phyloP scores from a whole-genome alignment of 805 yeast species.

The Yamadazyma ubonensis region DNA sequence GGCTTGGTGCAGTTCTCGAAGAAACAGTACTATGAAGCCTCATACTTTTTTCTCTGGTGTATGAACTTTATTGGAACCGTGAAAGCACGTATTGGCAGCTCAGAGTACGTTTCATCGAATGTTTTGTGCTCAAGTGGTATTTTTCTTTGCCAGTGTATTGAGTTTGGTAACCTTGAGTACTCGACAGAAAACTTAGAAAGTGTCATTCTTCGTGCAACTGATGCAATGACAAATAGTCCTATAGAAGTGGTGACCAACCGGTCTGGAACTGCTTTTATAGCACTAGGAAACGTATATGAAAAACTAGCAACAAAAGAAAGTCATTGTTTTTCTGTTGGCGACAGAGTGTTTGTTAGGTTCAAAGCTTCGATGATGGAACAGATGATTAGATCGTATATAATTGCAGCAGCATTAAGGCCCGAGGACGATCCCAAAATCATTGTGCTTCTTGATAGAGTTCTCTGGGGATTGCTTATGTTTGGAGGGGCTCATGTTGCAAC shows the following conservation, averaged over 20 bases:
- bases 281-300: conserved; percentile 24
- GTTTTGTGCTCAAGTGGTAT: conserved; percentile 15
- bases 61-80: conserved; percentile 16
- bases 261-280: conserved; percentile 23
- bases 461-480: conserved; percentile 42
- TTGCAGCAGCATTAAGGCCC: conserved; percentile 30
- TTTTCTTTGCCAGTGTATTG: conserved; percentile 15
- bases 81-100: conserved; percentile 9
- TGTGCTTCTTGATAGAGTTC: conserved; percentile 34
- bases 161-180: conserved; percentile 16
- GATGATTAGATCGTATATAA: conserved; percentile 39
- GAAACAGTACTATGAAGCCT: conserved; percentile 18
- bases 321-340: conserved; percentile 10
- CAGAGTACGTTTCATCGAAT: conserved; percentile 15
- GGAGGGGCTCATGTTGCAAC: conserved; percentile 46
- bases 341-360: conserved; percentile 11
- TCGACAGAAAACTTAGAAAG: conserved; percentile 9
- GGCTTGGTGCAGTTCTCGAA: conserved; percentile 19
- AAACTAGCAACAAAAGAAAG: conserved; percentile 14
- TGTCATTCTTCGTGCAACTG: conserved; percentile 9
- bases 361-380: conserved; percentile 22
- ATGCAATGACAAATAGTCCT: conserved; percentile 11
- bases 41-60: conserved; percentile 20
- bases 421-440: conserved; percentile 39
- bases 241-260: conserved; percentile 22